These are phyloP conservation scores for Camellia granthamiana DNA, from an alignment of 148 eudicot species.

Conservation along the genomic window DNA sequence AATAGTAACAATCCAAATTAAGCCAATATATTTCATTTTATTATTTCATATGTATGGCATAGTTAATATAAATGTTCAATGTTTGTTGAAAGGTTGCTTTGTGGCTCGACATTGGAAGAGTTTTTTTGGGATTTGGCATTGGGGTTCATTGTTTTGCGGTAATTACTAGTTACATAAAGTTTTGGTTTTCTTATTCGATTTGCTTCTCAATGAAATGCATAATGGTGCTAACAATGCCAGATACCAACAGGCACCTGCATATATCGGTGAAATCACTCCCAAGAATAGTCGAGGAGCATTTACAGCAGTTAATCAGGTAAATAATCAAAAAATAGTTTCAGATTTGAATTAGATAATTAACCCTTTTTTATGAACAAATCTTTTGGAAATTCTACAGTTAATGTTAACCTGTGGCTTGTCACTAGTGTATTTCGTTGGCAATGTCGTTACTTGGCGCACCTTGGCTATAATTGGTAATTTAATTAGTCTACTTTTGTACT, in stretches of 20 bases:
- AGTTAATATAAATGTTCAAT: neutral
- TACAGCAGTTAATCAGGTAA: constrained; percentile 26
- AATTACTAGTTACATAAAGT: neutral
- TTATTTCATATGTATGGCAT: neutral
- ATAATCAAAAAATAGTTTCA: neutral
- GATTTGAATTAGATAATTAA: neutral
- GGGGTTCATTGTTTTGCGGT: constrained; percentile 45
- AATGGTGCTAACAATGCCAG: neutral
- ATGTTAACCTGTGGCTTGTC: constrained; percentile 34
- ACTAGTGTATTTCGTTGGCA: constrained; percentile 34
- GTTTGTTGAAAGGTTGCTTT: constrained; percentile 35
- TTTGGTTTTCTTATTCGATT: neutral
- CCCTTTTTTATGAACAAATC: neutral
- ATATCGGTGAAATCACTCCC: constrained; percentile 56
- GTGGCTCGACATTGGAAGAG: constrained; percentile 52
- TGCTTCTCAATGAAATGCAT: neutral
- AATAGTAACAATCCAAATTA: no score
- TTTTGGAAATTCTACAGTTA: constrained; percentile 23
- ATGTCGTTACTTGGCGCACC: constrained; percentile 37
- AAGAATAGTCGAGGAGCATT: constrained; percentile 46
- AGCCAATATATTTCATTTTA: neutral
- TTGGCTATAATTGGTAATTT: constrained; percentile 44
- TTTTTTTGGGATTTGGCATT: constrained; percentile 38
- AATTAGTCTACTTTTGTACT: no score
- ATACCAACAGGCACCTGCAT: constrained; percentile 42